phyloP scores from a whole-genome alignment of 371 early-diverging fungal genomes.

The Lichtheimia ornata region DNA sequence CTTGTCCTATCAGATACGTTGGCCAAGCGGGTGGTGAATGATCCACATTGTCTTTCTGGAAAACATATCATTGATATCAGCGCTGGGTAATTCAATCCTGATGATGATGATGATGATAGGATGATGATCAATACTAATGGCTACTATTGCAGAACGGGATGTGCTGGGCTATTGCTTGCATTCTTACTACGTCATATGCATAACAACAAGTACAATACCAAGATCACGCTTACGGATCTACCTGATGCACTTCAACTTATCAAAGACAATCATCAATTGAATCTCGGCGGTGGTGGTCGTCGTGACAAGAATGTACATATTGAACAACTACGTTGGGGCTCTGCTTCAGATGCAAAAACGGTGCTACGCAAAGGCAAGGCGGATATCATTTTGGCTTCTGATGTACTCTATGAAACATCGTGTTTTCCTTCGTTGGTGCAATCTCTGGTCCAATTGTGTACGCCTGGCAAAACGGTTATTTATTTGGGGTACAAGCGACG shows the following conservation, averaged over 20 bases:
- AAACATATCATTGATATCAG: constrained; percentile 49
- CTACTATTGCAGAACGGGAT: constrained; percentile 31
- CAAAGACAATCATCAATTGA: constrained; percentile 26
- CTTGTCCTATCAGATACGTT: constrained; percentile 49
- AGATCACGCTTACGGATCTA: constrained; percentile 41
- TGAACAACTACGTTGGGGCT: constrained; percentile 34
- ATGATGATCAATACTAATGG: not conserved
- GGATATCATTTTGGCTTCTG: constrained; percentile 57
- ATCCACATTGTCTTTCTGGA: constrained; percentile 27
- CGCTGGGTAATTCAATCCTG: constrained; percentile 35
- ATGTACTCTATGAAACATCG: constrained; percentile 54
- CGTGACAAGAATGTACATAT: constrained; percentile 21
- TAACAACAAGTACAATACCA: not conserved
- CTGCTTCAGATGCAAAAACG: constrained; percentile 10
- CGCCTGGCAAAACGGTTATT: constrained; percentile 35
- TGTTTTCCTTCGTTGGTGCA: constrained; percentile 38
- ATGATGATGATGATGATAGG: no score
- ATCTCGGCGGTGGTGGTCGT: constrained; percentile 16
- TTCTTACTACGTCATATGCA: constrained; percentile 21
- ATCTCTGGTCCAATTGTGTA: constrained; percentile 44
- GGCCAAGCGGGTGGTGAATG: constrained; percentile 24
- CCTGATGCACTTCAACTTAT: constrained; percentile 41
- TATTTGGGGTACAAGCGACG: constrained; percentile 61
- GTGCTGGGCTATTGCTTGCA: constrained; percentile 39
- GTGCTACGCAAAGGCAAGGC: constrained; percentile 17